Base-by-base conservation (phyloP, 108 stramenopile genomes). In the Nitzschia inconspicua region DNA sequence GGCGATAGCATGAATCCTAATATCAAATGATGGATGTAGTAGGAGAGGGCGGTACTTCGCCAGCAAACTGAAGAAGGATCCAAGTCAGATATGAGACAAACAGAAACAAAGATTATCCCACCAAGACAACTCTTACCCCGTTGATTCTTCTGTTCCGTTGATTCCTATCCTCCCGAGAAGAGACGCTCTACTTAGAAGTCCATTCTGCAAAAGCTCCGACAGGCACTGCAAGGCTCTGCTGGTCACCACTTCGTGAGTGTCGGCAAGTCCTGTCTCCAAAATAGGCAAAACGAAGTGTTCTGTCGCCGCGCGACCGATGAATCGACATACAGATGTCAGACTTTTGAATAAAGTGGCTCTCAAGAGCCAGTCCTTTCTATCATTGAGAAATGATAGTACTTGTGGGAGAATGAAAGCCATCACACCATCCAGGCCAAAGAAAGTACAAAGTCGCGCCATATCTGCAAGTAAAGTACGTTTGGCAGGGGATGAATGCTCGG, bases 211-310 rank as follows among this genome's bases (percentile, higher is more conserved):
- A 54, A 95, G 68, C 16, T 83, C 37, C 6, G 72, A 57, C 27
- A 95, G 64, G 32, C 88, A 88, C 7, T 26, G 22, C 4, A 98
- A 56, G 19, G 95, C 95, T 28, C 77, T 57, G 13, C 68, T 70
- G 9, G 95, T 72, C 25, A 98, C 98, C 19, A 68, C 56, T 57
- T 97, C 95, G 44, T 88, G 83, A 10, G 76, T 66, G 67, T 99
- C 98, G 29, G 81, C 85, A 7, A 98, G 83, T 1, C 84, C 91
- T 29, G 93, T 93, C 73, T 96, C 96, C 25, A 99, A 63, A 64
- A 94, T 95, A 25, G 97, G 97, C 6, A 97, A 60, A 44, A 98
- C 85, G 76, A 95, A 98, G 50, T 96, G 83, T 63, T 92, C 87
- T 7, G 94, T 93, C n/a, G 89, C 92, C 8, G 76, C 86, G 37